A percentile compares a stretch with the other conserved stretches of the same genome.
Evolutionary conservation across 306 rosid genomes (phyloP).

Genomic region (Pachyrhizus erosus): DNA sequence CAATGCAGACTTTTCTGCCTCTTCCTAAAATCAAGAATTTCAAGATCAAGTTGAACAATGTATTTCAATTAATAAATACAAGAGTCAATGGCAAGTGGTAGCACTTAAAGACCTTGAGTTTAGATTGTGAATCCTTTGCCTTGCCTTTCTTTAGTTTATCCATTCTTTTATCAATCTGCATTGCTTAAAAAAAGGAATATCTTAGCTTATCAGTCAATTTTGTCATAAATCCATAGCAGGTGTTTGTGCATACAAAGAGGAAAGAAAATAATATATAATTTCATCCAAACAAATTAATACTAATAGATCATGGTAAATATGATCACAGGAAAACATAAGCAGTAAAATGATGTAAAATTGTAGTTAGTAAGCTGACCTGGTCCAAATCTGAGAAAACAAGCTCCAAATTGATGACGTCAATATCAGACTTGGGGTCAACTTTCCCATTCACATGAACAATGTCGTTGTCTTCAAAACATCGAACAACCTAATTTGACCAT

Average conservation of each 20-base stretch:
- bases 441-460: conserved; percentile 91
- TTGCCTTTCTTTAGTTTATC: conserved; percentile 95
- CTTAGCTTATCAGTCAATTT: conserved; percentile 61
- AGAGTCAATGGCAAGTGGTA: background rate
- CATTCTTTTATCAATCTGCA: conserved; percentile 96
- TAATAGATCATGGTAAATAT: conserved; percentile 31
- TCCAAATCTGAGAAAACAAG: conserved; percentile 94
- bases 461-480: conserved; percentile 96
- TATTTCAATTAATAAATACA: conserved; percentile 17
- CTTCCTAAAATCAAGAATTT: conserved; percentile 71
- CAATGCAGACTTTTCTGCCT: conserved; percentile 82
- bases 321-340: conserved; percentile 3
- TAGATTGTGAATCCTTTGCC: conserved; percentile 79
- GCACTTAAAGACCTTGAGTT: conserved; percentile 66
- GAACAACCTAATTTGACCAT: conserved; percentile 69
- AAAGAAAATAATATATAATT: conserved; percentile 35
- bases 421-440: conserved; percentile 91
- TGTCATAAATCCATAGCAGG: conserved; percentile 35
- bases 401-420: conserved; percentile 93
- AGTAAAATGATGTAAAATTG: conserved; percentile 31
- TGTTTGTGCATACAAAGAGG: background rate
- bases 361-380: conserved; percentile 71
- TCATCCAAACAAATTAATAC: conserved; percentile 25
- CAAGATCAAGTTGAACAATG: conserved; percentile 2
- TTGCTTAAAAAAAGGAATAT: conserved; percentile 59